These are phyloP conservation scores for Colletotrichum chrysophilum DNA, from an alignment of 2,329 filamentous ascomycete species.

Conservation along the genomic window DNA sequence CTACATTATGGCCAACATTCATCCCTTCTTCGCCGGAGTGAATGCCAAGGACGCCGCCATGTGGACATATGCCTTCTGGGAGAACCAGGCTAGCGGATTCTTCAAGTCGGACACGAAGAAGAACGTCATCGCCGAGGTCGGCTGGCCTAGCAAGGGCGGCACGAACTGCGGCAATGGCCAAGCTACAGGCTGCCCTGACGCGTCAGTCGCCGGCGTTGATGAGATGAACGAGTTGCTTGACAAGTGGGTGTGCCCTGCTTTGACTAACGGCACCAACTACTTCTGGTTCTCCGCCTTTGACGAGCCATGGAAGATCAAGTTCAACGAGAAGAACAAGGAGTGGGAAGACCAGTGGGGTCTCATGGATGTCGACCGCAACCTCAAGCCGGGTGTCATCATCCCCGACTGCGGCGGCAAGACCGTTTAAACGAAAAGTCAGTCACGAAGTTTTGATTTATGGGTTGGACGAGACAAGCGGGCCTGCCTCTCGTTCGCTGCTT, in stretches of 20 bases:
- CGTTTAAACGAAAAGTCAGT: slow-evolving; percentile 36
- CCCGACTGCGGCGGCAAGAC: slow-evolving; percentile 85
- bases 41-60: slow-evolving; percentile 68
- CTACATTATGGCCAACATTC: slow-evolving; percentile 94
- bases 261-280: slow-evolving; percentile 86
- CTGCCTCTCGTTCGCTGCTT: neutral
- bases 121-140: slow-evolving; percentile 88
- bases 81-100: slow-evolving; percentile 67
- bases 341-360: slow-evolving; percentile 98
- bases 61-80: slow-evolving; percentile 89
- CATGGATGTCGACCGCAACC: slow-evolving; percentile 81
- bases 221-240: slow-evolving; percentile 88
- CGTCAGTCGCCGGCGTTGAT: slow-evolving; percentile 77
- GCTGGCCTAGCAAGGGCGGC: slow-evolving; percentile 87
- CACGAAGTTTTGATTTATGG: neutral
- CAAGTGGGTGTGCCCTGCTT: slow-evolving; percentile 81
- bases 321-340: slow-evolving; percentile 69
- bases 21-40: slow-evolving; percentile 92
- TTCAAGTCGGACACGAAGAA: slow-evolving; percentile 67
- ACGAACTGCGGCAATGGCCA: slow-evolving; percentile 44
- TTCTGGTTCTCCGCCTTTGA: slow-evolving; percentile 99
- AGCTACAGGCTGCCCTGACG: slow-evolving; percentile 59
- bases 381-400: slow-evolving; percentile 85
- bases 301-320: slow-evolving; percentile 89
- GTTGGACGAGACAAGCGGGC: neutral